Evolutionary conservation across 768 basidiomycete genomes (phyloP).

Genomic region (Brasilioporus rufonigricans): DNA sequence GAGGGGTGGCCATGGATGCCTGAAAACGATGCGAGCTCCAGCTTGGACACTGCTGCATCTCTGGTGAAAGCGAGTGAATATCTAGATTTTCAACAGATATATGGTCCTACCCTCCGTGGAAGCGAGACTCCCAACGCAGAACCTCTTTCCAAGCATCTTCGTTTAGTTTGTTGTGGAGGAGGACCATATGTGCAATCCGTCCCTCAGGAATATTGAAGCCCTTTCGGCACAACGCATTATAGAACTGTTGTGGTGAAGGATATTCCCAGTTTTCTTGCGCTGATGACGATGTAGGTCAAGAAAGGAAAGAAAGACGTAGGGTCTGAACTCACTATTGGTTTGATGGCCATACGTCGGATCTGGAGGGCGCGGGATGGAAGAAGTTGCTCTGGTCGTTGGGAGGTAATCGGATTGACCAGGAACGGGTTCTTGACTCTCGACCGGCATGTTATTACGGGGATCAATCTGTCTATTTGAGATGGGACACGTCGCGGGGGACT

Average conservation of each 20-base stretch:
- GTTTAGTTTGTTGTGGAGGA: slow-evolving; percentile 10
- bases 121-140: slow-evolving; percentile 13
- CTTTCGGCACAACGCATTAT: slow-evolving; percentile 11
- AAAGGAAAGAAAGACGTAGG: background rate
- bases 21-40: slow-evolving; percentile 12
- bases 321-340: slow-evolving; percentile 1
- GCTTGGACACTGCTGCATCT: slow-evolving; percentile 2
- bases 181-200: slow-evolving; percentile 1
- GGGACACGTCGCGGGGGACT: background rate
- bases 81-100: background rate
- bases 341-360: slow-evolving; percentile 11
- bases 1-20: slow-evolving; percentile 14
- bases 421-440: slow-evolving; percentile 7
- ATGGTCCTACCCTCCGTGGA: slow-evolving; percentile 12
- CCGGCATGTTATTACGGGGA: slow-evolving; percentile 12
- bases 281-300: background rate
- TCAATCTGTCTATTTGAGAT: slow-evolving; percentile 1
- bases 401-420: background rate
- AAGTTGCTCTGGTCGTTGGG: background rate
- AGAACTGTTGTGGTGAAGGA: slow-evolving; percentile 14
- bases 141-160: slow-evolving; percentile 11
- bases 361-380: slow-evolving; percentile 8
- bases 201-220: slow-evolving; percentile 6
- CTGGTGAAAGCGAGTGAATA: background rate
- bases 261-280: slow-evolving; percentile 13